Base-by-base conservation (phyloP, 441 rosid genomes). In the Populus hybrid region DNA sequence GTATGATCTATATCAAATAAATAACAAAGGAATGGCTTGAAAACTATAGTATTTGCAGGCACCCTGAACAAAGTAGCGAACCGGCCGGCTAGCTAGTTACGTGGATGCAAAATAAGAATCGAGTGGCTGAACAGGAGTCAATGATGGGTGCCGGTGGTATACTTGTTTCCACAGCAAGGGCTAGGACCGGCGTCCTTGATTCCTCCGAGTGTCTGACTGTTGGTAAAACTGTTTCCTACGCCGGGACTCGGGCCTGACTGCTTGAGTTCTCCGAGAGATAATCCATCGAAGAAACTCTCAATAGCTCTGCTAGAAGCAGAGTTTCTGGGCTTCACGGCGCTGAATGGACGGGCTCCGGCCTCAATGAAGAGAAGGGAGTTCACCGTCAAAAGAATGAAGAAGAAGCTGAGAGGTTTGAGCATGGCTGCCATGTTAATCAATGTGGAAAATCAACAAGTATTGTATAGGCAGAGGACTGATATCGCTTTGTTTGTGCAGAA, bases 201-300 rank as follows among this genome's bases (percentile, higher is more conserved):
- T 46, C 86, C 87, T 23, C 86, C 86, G 0, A 85, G 77, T 3
- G 75, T 77, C 34, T 70, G 61, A 26, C 61, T 9, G n/a, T 30
- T 30, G 32, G 32, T 30, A 30, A 30, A 30, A 30, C 32, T 79
- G 78, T 90, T 88, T 65, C 90, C 94, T 8, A 70, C 81, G 7
- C 90, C 87, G 59, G 90, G 83, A 70, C 91, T 89, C 9, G 91
- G 92, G 9, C 95, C 92, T 2, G 92, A 87, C 32, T 80, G 67
- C 82, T 87, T 89, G 26, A 88, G 83, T 18, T 86, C 89, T 70
- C 90, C 91, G 23, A 92, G 83, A 18, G 68, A 85, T 69, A 86
- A 79, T 66, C 90, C 91, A 70, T 85, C 85, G 14, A 87, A 82
- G 69, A 91, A 79, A 66, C 78, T 79, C 73, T 76, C 77, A 21